phyloP scores from a whole-genome alignment of 1,284 basidiomycete species.

The Irpex sp. region DNA sequence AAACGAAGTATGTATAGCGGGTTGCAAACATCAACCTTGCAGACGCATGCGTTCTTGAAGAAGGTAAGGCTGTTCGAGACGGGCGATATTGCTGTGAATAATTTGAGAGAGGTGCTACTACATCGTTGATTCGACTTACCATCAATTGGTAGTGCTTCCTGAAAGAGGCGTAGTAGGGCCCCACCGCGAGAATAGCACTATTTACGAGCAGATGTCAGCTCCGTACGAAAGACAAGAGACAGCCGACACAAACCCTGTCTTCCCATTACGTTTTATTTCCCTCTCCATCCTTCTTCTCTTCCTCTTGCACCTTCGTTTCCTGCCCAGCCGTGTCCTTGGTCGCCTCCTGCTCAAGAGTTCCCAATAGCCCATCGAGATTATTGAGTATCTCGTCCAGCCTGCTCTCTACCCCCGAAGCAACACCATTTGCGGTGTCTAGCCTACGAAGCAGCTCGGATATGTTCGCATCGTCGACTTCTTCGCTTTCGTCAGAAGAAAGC shows the following conservation, averaged over 20 bases:
- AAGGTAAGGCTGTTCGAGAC: too few relatives aligned
- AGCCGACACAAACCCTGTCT: not conserved
- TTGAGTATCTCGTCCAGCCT: slow-evolving; percentile 52
- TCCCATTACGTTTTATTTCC: not conserved
- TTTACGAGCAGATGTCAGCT: not conserved
- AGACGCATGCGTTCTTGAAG: too few relatives aligned
- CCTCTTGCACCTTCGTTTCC: not conserved
- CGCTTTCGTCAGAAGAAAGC: slow-evolving; percentile 22
- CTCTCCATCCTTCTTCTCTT: not conserved
- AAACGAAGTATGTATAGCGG: too few relatives aligned
- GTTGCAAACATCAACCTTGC: too few relatives aligned
- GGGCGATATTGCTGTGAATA: too few relatives aligned
- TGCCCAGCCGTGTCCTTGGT: not conserved
- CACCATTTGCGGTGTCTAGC: slow-evolving; percentile 46
- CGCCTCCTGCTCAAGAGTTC: slow-evolving; percentile 30
- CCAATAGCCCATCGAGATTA: slow-evolving; percentile 50
- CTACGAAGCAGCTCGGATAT: slow-evolving; percentile 36
- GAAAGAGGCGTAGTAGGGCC: too few relatives aligned
- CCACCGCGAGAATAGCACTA: not conserved
- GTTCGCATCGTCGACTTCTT: slow-evolving; percentile 24
- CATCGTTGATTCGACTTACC: too few relatives aligned
- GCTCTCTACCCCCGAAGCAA: slow-evolving; percentile 52
- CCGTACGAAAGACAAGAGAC: not conserved
- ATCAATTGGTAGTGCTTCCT: too few relatives aligned
- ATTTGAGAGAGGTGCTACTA: too few relatives aligned